Evolutionary conservation across 495 filamentous ascomycete genomes (phyloP).

Genomic region (Neurospora intermedia): DNA sequence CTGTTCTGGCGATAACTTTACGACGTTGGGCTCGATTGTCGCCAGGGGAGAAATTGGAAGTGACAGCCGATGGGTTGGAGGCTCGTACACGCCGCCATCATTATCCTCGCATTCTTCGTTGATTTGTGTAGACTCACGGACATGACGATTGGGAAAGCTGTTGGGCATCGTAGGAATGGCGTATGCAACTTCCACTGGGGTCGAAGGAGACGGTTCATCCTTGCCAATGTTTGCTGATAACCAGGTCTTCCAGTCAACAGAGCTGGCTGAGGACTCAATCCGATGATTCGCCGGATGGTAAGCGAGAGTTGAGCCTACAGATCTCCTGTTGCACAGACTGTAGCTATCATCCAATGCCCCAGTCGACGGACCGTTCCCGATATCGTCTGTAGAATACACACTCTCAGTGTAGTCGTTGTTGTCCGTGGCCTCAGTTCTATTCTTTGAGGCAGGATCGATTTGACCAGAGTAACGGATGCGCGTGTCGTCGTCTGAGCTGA

Average conservation of each 20-base stretch:
- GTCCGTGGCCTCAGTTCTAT: constrained; percentile 22
- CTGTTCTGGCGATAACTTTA: constrained; percentile 9
- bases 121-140: constrained; percentile 52
- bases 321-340: neutral
- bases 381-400: constrained; percentile 29
- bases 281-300: constrained; percentile 22
- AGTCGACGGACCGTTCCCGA: neutral
- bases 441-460: constrained; percentile 11
- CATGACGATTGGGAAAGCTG: constrained; percentile 31
- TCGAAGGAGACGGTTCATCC: constrained; percentile 26
- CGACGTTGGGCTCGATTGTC: constrained; percentile 16
- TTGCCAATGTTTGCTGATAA: constrained; percentile 41
- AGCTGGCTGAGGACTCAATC: constrained; percentile 30
- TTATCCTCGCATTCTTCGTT: constrained; percentile 35
- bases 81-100: constrained; percentile 1
- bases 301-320: constrained; percentile 5
- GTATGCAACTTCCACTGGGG: constrained; percentile 22
- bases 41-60: constrained; percentile 14
- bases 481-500: neutral
- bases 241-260: constrained; percentile 44
- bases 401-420: constrained; percentile 30
- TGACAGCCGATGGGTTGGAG: constrained; percentile 9
- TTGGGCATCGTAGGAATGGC: constrained; percentile 28
- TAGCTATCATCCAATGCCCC: neutral
- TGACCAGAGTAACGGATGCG: constrained; percentile 17